Evolutionary conservation across 768 basidiomycete species (phyloP), one percentile per base, ranked within the genome.

Genomic region (Pholiota molesta): DNA sequence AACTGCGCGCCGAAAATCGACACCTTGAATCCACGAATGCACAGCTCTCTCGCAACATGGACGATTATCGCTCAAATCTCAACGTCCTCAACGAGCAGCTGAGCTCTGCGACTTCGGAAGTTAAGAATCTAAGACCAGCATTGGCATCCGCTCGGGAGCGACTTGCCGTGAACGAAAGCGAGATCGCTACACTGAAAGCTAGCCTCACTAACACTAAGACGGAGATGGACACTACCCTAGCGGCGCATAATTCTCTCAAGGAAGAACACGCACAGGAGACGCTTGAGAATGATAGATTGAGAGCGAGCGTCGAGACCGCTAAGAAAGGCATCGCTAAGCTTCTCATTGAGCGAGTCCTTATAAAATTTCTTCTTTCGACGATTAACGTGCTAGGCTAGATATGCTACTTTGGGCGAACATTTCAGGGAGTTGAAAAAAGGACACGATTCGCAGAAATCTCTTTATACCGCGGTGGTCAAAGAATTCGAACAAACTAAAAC

Each of bases 391-490:
- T 19, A 19, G 11, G 11, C 4, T 10, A 72, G 69, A 6, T 62
- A 67, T 52, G 7, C 63, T 11, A 52, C 55, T n/a, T 19, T 69
- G 4, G 60, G 57, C 6, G 62, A 55, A 3, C 40, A 55, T 8
- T 65, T 69, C 28, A 62, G 55, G 23, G 67, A 68, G 13, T 56
- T 73, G 19, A 69, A 66, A 58, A 65, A 65, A 28, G 56, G 62
- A 5, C 61, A 68, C 29, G 65, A 62, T 21, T 40, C 55, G 3
- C 57, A 63, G 8, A 62, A 64, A 33, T 47, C 40, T 4, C 60
- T 52, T 3, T 21, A 70, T 14, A 26, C 29, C 0, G 57, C 62
- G 3, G 28, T 66, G 9, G 49, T 60, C 6, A 55, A 62, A 31
- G 71, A 72, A 33, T 61, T 62, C 5, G 55, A 55, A n/a, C 66